phyloP scores from a whole-genome alignment of 352 stramenopile genomes.

The Globisporangium recalcitrans region DNA sequence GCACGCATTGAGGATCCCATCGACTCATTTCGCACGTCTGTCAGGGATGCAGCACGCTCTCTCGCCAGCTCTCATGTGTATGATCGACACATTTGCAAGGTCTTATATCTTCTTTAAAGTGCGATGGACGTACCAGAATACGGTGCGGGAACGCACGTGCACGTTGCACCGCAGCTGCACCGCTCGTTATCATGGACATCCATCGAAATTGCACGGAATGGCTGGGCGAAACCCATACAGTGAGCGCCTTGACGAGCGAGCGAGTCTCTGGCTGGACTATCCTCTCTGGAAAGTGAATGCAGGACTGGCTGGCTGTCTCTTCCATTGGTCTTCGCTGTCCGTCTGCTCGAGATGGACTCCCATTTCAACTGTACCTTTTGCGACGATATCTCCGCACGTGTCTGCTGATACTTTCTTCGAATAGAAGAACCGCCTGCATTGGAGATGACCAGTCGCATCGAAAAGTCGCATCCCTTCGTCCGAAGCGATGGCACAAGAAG shows the following conservation, averaged over 20 bases:
- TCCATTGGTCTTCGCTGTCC: background rate
- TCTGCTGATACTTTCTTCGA: no score
- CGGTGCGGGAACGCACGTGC: background rate
- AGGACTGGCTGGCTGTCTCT: background rate
- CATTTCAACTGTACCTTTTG: background rate
- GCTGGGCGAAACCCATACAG: background rate
- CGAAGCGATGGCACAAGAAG: background rate
- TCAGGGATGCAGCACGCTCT: background rate
- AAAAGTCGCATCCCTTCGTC: conserved; percentile 2
- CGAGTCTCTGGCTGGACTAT: background rate
- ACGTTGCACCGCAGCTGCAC: no score
- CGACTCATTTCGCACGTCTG: background rate
- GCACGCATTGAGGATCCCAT: background rate
- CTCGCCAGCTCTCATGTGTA: background rate
- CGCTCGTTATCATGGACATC: background rate
- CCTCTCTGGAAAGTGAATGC: background rate
- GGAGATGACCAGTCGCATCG: background rate
- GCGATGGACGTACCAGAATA: background rate
- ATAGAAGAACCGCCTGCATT: background rate
- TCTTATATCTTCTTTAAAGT: background rate
- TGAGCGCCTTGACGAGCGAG: background rate
- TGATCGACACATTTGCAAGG: background rate
- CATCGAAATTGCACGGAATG: background rate
- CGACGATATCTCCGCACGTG: background rate
- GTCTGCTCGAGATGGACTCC: background rate